Base-by-base conservation (phyloP, 2,329 filamentous ascomycete species). In the Tolypocladium nubicola region DNA sequence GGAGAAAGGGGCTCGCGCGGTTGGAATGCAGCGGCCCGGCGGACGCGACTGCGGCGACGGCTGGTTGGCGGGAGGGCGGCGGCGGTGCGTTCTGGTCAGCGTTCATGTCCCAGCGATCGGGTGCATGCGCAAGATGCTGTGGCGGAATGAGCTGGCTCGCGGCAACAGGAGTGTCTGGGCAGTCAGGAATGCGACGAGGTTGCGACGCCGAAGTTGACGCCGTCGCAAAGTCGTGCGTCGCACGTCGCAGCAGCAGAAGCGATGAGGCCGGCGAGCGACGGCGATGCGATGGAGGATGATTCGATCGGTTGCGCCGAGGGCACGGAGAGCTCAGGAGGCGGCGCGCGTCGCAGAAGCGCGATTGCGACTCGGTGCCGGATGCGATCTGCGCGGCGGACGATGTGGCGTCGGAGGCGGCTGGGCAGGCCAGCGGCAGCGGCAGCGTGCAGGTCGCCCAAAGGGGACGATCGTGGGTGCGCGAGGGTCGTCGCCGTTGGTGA, bases 1-100 rank as follows among this genome's bases (percentile, higher is more conserved):
- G 57, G 43, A 66, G 62, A 56, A 69, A 69, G n/a, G 67, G 68
- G 56, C 66, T 72, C 54, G 66, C 61, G 63, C 68, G 68, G 62
- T 60, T 71, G 58, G 62, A 62, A 61, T 62, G 63, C 50, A 61
- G 64, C 56, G 58, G 45, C 57, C 57, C 63, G 53, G 60, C 59
- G 38, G 66, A 66, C 57, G 68, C 65, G 62, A 60, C 59, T 57
- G 63, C 59, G 53, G 64, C 56, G 59, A 62, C 63, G 62, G 61
- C 61, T 57, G 62, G 54, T 56, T 62, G 56, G 59, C 57, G 57
- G 43, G 60, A 57, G 14, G 26, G 53, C 38, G 53, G 57, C 55
- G 64, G 57, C 58, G 59, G 55, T 56, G 39, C 59, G 58, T 57
- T 63, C 57, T 63, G 60, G 53, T 62, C 61, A 50, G 55, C 54